Evolutionary conservation across 257 asterid genomes (phyloP).

Genomic region (Solanum gracilifrons): DNA sequence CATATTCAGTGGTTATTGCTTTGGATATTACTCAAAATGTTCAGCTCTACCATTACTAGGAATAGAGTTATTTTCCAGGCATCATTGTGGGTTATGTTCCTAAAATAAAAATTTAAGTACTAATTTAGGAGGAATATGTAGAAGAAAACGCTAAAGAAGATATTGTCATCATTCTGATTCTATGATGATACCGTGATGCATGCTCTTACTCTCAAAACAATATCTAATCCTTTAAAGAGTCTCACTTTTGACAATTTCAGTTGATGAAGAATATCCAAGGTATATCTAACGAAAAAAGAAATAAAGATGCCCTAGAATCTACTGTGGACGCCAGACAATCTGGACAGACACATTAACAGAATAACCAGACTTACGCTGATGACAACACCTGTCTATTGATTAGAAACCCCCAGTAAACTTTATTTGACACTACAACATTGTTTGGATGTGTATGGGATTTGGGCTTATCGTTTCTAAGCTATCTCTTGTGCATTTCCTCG

Average conservation of each 20-base stretch:
- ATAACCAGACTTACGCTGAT: not conserved
- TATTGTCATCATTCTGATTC: not conserved
- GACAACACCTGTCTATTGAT: not conserved
- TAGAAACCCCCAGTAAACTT: not conserved
- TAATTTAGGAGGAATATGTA: not conserved
- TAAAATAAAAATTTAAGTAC: not conserved
- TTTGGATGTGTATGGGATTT: not conserved
- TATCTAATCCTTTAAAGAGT: not conserved
- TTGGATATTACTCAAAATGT: not conserved
- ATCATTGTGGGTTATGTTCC: not conserved
- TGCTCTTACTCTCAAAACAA: not conserved
- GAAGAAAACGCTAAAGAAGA: not conserved
- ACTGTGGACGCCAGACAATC: not conserved
- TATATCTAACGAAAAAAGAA: not conserved
- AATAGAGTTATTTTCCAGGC: not conserved
- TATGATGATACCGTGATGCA: not conserved
- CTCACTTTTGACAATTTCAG: not conserved
- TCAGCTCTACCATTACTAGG: not conserved
- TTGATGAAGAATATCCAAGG: not conserved
- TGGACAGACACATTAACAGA: not conserved
- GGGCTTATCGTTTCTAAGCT: not conserved
- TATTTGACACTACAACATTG: not conserved
- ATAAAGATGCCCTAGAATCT: not conserved
- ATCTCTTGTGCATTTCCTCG: not conserved
- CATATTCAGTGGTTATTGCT: not conserved